phyloP scores from a whole-genome alignment of 148 eudicot genomes.

The Rhododendron williamsianum region DNA sequence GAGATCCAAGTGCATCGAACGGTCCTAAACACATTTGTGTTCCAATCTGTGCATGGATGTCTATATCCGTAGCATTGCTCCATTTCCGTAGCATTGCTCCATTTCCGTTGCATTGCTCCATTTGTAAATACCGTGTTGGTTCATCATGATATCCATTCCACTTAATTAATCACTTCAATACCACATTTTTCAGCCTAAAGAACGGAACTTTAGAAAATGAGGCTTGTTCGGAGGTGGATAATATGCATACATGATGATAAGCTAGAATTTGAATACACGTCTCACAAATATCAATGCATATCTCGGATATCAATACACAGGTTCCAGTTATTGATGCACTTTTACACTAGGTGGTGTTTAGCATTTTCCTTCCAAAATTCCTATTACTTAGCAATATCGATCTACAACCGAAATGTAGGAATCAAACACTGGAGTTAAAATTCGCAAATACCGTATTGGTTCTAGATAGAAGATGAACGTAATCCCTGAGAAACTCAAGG shows the following conservation, averaged over 20 bases:
- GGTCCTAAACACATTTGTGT: not conserved
- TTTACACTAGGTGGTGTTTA: not conserved
- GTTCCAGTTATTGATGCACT: not conserved
- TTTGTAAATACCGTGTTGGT: not conserved
- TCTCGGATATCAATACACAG: not conserved
- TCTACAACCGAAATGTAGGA: not conserved
- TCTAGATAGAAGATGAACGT: conserved; percentile 73
- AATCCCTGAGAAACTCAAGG: conserved; percentile 69
- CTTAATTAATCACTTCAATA: not conserved
- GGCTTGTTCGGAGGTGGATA: not conserved
- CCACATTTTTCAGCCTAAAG: not conserved
- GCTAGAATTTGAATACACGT: not conserved
- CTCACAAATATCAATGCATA: not conserved
- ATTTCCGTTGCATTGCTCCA: not conserved
- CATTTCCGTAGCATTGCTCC: not conserved
- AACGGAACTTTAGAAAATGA: not conserved
- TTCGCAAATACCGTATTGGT: conserved; percentile 56
- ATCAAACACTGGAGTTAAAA: not conserved
- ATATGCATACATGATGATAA: not conserved
- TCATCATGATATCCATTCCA: not conserved
- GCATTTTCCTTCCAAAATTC: not conserved
- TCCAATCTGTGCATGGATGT: not conserved
- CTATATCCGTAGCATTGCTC: not conserved
- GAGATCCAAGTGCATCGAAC: not conserved
- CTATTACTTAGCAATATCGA: not conserved